phyloP scores from a whole-genome alignment of 371 early-diverging fungal genomes.

The Parasitella parasitica region DNA sequence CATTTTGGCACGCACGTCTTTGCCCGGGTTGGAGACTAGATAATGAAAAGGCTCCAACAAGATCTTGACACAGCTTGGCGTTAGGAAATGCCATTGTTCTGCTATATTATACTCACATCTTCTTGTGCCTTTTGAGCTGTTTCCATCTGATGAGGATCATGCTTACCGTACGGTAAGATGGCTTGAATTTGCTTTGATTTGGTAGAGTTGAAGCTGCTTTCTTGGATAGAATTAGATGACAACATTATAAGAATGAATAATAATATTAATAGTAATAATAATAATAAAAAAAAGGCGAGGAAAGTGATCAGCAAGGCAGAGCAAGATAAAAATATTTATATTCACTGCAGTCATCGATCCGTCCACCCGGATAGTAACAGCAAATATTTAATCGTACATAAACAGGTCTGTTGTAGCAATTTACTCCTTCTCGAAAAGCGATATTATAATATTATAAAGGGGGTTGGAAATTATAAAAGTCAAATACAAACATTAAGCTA shows the following conservation, averaged over 20 bases:
- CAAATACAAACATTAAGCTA: background rate
- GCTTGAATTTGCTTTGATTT: constrained; percentile 9
- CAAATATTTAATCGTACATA: background rate
- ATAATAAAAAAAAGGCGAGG: background rate
- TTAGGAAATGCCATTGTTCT: too few species aligned
- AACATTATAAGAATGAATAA: background rate
- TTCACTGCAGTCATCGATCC: background rate
- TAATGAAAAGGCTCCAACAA: constrained; percentile 86
- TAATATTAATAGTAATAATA: too few species aligned
- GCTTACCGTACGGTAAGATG: constrained; percentile 16
- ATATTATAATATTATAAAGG: background rate
- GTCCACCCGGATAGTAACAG: background rate
- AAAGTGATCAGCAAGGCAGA: too few species aligned
- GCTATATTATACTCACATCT: constrained; percentile 4
- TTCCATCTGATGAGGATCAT: constrained; percentile 1
- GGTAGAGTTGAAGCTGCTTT: constrained; percentile 6
- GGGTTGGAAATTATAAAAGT: background rate
- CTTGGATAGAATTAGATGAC: background rate
- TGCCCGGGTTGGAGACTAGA: constrained; percentile 82
- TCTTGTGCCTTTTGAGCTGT: constrained; percentile 13
- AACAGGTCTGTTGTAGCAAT: constrained; percentile 3
- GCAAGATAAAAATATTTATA: too few species aligned
- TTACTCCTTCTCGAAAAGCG: constrained; percentile 1
- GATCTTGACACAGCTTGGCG: too few species aligned
- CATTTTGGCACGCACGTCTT: constrained; percentile 87